Base-by-base conservation (phyloP, 2,329 filamentous ascomycete species). In the Cladophialophora bantiana region DNA sequence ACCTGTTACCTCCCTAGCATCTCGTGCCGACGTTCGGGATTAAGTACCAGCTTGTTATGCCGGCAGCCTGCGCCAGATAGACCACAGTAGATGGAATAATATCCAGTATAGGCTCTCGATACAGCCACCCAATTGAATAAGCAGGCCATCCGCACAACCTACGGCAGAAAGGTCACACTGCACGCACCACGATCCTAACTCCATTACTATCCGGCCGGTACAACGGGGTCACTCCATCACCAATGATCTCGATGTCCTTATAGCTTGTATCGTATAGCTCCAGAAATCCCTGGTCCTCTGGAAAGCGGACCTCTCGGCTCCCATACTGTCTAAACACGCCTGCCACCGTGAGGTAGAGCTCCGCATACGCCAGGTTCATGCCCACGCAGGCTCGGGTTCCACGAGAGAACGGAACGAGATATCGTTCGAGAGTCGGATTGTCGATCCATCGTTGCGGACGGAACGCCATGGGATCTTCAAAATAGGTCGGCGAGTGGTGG, bases 371-470 rank as follows among this genome's bases (percentile, higher is more conserved):
- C 77, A 35, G 77, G 74, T 56, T 56, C n/a, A 56, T 26, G 34
- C 79, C 79, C 32, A 81, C 66, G 59, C 78, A 80, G 35, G 72
- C 70, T 9, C 79, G 76, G 6, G 74, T 74, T 50, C 79, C 79
- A 13, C 74, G 75, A 15, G 40, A 50, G 56, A 65, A 65, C 2
- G 55, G 38, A 7, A 65, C 55, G 35, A 81, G 60, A 59, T 78
- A 79, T 32, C 73, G 75, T 26, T 78, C 74, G 7, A 79, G 70
- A 20, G 74, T 63, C n/a, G 65, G 65, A 34, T 71, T 61, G 34
- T 67, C 68, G 12, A 77, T 70, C 75, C 77, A 81, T 64, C 78
- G 74, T 15, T 79, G 77, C 0, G 79, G 78, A 7, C 72, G 67
- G 72, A 79, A 80, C 0, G 59, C 62, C 15, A 75, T 65, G 0